Evolutionary conservation across 1,284 basidiomycete genomes (phyloP).

Genomic region (Amylostereum chailletii): DNA sequence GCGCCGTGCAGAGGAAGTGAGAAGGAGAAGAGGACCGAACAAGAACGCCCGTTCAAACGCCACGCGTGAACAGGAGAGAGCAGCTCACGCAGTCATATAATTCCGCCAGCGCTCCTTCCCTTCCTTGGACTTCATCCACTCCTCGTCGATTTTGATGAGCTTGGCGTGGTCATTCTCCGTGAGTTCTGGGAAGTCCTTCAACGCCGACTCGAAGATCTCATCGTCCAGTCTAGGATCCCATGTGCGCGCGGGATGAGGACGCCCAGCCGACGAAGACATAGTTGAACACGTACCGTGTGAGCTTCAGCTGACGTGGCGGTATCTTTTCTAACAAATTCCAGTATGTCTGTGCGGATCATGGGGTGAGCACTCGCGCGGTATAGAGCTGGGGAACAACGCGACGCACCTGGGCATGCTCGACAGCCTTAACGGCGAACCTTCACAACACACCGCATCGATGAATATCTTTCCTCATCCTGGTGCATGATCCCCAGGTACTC

Average conservation of each 20-base stretch:
- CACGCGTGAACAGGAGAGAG: not conserved
- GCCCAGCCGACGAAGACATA: not conserved
- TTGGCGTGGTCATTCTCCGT: constrained; percentile 54
- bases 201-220: constrained; percentile 79
- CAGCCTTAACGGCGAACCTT: constrained; percentile 92
- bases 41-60: not conserved
- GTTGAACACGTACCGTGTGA: constrained; percentile 62
- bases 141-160: constrained; percentile 77
- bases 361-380: not conserved
- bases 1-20: not conserved
- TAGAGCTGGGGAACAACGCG: constrained; percentile 1
- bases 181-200: constrained; percentile 80
- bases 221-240: constrained; percentile 66
- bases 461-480: constrained; percentile 5
- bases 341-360: constrained; percentile 62
- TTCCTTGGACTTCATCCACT: constrained; percentile 88
- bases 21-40: not conserved
- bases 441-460: not conserved
- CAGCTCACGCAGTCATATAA: constrained; percentile 77
- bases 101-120: constrained; percentile 91
- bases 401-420: constrained; percentile 87
- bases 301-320: constrained; percentile 63
- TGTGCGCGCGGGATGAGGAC: not conserved
- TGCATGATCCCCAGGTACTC: constrained; percentile 23
- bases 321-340: constrained; percentile 91